Conservation (phyloP, 768 basidiomycete genomes). For the Lactarius akahatsu region DNA sequence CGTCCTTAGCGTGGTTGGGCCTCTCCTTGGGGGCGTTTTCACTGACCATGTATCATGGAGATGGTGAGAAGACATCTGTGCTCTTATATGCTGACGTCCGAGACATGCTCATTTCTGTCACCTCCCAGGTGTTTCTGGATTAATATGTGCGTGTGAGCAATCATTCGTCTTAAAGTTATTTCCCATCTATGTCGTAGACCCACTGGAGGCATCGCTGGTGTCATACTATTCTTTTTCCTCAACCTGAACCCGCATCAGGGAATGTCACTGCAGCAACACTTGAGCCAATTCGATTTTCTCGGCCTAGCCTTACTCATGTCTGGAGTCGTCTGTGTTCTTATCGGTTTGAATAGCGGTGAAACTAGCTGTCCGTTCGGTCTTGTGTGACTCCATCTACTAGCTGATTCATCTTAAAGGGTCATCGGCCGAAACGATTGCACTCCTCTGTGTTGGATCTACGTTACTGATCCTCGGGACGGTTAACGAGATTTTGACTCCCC, state of each 20-base stretch:
- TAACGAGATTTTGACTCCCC: conserved; percentile 60
- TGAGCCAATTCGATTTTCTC: conserved; percentile 68
- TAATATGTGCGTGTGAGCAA: conserved; percentile 52
- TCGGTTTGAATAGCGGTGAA: conserved; percentile 74
- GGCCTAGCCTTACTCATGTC: conserved; percentile 62
- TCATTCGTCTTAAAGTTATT: background rate
- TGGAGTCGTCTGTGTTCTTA: conserved; percentile 64
- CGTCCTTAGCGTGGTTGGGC: conserved; percentile 58
- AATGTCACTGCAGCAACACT: conserved; percentile 55
- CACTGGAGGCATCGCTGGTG: conserved; percentile 65
- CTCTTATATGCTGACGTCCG: conserved; percentile 11
- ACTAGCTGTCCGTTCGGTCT: conserved; percentile 51
- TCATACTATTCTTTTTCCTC: conserved; percentile 67
- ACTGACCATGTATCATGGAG: conserved; percentile 77
- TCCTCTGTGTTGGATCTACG: conserved; percentile 57
- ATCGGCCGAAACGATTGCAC: conserved; percentile 55
- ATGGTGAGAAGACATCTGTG: conserved; percentile 47
- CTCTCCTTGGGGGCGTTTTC: conserved; percentile 77
- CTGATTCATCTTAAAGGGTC: conserved; percentile 46
- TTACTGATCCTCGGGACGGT: conserved; percentile 51
- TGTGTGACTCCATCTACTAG: background rate
- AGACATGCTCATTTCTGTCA: conserved; percentile 1
- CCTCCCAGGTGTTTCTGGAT: conserved; percentile 67
- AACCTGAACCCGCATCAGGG: conserved; percentile 75
- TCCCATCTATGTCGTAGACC: conserved; percentile 47